A percentile compares a stretch with the other conserved stretches of the same genome.
phyloP scores from a whole-genome alignment of 305 asterid species.

The Fraxinus ornus region DNA sequence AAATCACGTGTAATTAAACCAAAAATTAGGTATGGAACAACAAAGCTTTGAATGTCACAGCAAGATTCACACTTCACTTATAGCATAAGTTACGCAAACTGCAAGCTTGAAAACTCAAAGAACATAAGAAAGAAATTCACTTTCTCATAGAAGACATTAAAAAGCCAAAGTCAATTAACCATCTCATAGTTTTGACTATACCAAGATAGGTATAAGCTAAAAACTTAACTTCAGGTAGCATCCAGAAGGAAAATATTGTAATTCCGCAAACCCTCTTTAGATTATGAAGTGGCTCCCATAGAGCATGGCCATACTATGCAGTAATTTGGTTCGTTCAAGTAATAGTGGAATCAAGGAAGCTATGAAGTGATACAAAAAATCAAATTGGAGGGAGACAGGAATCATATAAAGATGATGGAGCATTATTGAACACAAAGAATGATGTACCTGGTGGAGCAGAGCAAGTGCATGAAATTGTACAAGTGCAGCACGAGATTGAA shows the following conservation, averaged over 20 bases:
- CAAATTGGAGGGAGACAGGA: not conserved
- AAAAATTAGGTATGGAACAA: not conserved
- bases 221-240: not conserved
- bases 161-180: not conserved
- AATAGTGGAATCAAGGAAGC: not conserved
- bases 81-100: not conserved
- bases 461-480: conserved; percentile 98
- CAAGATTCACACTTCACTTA: not conserved
- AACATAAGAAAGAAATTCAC: not conserved
- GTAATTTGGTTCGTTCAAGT: not conserved
- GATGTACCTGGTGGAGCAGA: conserved; percentile 87
- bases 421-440: conserved; percentile 3
- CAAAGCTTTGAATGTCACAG: not conserved
- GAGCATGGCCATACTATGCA: not conserved
- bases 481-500: conserved; percentile 95
- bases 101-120: not conserved
- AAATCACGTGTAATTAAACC: not conserved
- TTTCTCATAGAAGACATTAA: not conserved
- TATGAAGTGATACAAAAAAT: not conserved
- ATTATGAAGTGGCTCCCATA: not conserved
- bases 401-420: not conserved
- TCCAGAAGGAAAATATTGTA: not conserved
- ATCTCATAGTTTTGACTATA: not conserved
- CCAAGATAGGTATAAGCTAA: not conserved
- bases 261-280: not conserved